Percentiles rank a stretch among this genome's conserved stretches.
These are phyloP conservation scores for Penicillium bovifimosum DNA, from an alignment of 495 filamentous ascomycete genomes.

Conservation along the genomic window DNA sequence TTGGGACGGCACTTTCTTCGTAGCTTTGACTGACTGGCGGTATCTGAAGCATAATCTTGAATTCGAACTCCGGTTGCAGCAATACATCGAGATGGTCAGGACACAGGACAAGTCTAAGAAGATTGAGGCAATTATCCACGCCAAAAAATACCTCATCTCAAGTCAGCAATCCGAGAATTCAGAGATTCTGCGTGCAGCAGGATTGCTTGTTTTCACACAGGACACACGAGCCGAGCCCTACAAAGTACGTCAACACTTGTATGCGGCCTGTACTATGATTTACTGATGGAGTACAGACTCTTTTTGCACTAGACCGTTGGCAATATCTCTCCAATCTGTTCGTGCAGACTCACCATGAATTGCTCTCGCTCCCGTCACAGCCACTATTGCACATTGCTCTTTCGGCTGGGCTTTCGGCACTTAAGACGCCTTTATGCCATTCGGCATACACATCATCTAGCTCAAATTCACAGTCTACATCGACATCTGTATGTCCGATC, in stretches of 20 bases:
- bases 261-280: neutral
- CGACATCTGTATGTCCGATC: constrained; percentile 79
- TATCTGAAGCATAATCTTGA: constrained; percentile 73
- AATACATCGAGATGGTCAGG: constrained; percentile 87
- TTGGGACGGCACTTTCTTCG: neutral
- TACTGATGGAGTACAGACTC: constrained; percentile 41
- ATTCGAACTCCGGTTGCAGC: constrained; percentile 90
- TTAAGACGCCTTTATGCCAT: constrained; percentile 95
- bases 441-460: constrained; percentile 55
- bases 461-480: constrained; percentile 52
- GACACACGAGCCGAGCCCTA: constrained; percentile 58
- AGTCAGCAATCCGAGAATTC: constrained; percentile 60
- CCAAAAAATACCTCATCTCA: constrained; percentile 69
- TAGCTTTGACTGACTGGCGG: constrained; percentile 18
- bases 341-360: constrained; percentile 75
- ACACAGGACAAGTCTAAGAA: constrained; percentile 53
- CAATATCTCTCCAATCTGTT: constrained; percentile 73
- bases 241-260: constrained; percentile 41
- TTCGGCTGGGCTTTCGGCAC: constrained; percentile 83
- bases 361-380: constrained; percentile 74
- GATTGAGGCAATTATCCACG: constrained; percentile 72
- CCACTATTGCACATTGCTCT: constrained; percentile 91
- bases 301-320: constrained; percentile 74
- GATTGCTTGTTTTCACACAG: constrained; percentile 69
- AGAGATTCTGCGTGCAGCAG: constrained; percentile 69